Conservation (phyloP, 78 protist species). For the Chrysochromulina parva region DNA sequence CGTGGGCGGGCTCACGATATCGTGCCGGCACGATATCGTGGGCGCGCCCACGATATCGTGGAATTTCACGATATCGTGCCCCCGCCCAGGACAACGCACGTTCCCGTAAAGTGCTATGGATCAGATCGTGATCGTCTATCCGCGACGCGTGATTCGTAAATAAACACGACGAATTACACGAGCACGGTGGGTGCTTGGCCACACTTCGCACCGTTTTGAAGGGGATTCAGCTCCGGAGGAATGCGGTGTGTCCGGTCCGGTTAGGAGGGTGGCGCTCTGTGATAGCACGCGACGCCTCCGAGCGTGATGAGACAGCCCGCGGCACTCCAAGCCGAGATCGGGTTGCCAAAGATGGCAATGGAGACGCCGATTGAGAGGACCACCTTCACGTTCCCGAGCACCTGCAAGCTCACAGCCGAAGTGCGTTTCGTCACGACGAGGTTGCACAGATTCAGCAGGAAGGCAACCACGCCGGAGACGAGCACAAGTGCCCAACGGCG, state of each 20-base stretch:
- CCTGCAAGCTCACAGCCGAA: slow-evolving; percentile 63
- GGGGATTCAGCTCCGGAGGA: too few species aligned
- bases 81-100: too few species aligned
- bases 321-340: not conserved
- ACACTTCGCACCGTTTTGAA: not conserved
- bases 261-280: not conserved
- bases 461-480: slow-evolving; percentile 3
- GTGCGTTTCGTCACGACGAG: slow-evolving; percentile 65
- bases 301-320: not conserved
- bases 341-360: slow-evolving; percentile 53
- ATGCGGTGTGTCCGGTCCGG: too few species aligned
- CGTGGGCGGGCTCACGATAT: too few species aligned
- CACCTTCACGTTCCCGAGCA: slow-evolving; percentile 70
- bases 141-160: too few species aligned
- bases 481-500: not conserved
- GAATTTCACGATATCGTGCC: too few species aligned
- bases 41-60: too few species aligned
- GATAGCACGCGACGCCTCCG: not conserved
- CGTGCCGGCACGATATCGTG: too few species aligned
- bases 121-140: too few species aligned
- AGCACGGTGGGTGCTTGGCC: too few species aligned
- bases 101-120: too few species aligned
- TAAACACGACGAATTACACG: too few species aligned
- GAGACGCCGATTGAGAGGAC: slow-evolving; percentile 59
- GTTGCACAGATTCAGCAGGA: slow-evolving; percentile 48